Evolutionary conservation across 2,329 filamentous ascomycete species (phyloP).

Genomic region (Aspergillus alliaceus): DNA sequence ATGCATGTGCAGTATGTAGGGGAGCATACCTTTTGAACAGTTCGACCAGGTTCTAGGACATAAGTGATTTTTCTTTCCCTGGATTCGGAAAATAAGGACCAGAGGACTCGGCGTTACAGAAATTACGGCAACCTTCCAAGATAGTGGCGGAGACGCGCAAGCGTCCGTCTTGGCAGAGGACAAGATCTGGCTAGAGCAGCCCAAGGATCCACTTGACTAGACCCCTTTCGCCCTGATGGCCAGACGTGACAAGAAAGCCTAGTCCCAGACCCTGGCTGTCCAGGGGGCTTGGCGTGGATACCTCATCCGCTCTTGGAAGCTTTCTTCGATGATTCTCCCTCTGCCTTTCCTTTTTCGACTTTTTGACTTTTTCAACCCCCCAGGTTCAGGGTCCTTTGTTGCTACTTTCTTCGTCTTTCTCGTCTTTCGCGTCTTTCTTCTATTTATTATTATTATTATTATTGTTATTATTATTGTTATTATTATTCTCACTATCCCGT

Average conservation of each 20-base stretch:
- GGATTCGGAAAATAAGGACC: constrained; percentile 6
- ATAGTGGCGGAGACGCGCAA: constrained; percentile 39
- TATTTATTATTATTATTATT: background rate
- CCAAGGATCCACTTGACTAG: constrained; percentile 24
- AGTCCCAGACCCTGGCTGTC: constrained; percentile 16
- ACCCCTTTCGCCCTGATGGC: constrained; percentile 13
- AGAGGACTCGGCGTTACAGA: constrained; percentile 17
- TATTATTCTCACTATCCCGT: background rate
- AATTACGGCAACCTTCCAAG: constrained; percentile 18
- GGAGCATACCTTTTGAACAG: background rate
- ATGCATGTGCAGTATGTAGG: background rate
- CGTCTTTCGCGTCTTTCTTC: background rate
- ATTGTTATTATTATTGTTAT: background rate
- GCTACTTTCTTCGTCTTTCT: background rate
- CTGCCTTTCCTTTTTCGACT: background rate
- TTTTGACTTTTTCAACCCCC: background rate
- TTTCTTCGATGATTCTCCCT: background rate
- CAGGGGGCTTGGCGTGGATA: constrained; percentile 24
- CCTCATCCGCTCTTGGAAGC: constrained; percentile 7
- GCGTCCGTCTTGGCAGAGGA: constrained; percentile 37
- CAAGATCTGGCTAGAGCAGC: constrained; percentile 32
- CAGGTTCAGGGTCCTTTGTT: background rate
- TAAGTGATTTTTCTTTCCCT: background rate
- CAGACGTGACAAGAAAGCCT: constrained; percentile 8
- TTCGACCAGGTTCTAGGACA: background rate